Base-by-base conservation (phyloP, 2,329 filamentous ascomycete genomes). In the Sclerotiophoma versabilis region DNA sequence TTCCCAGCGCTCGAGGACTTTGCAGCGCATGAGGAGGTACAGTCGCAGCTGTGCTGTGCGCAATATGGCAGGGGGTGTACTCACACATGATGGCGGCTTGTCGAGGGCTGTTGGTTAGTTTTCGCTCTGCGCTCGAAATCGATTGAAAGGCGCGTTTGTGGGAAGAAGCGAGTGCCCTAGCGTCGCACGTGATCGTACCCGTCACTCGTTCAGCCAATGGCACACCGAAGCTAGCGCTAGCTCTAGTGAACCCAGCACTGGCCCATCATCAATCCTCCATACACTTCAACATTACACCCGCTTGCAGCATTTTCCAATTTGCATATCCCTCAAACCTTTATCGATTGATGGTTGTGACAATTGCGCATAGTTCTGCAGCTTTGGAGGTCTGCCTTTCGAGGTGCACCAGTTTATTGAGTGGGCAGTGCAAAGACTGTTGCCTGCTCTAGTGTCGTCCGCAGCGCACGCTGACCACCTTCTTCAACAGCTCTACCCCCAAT, bases 1-100 rank as follows among this genome's bases (percentile, higher is more conserved):
- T 37, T 15, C 19, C 25, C 15, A 29, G 48, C 34, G 30, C 29
- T 29, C 25, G 15, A 33, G 8, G 4, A 17, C 12, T 19, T 12
- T 20, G 34, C 34, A 41, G 38, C 39, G 49, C 54, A 22, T 26
- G 14, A 15, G 36, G 33, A 27, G 12, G 25, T 19, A 12, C 12
- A 12, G 38, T 48, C 42, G 57, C 54, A 58, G 26, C 49, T 36
- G 37, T 26, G 10, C 20, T 17, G 27, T 30, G 33, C 32, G 25
- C 9, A 10, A 14, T 11, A 45, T 20, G 12, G 46, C 4, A 43
- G 32, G 29, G 37, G 34, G 39, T 57, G 41, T 68, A 74, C 71
- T 70, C 58, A 74, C 71, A 74, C 72, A 74, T 74, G 71, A 69
- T 74, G 68, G 71, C 72, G 70, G 69, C 63, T 71, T 68, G 68